phyloP scores from a whole-genome alignment of 108 stramenopile genomes.

The Skeletonema potamos region DNA sequence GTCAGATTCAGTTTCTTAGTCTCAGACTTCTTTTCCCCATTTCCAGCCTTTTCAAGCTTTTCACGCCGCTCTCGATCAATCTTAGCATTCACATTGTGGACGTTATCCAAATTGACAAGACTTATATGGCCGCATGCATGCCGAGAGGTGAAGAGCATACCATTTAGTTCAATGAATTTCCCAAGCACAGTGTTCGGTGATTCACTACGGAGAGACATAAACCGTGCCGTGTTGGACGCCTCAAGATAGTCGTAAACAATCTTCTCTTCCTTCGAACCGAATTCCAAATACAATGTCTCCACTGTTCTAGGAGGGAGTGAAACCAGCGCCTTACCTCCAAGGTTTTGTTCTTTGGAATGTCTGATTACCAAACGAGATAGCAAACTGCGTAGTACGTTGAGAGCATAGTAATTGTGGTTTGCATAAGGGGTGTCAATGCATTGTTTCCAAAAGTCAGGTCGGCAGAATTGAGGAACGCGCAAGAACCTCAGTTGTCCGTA shows the following conservation, averaged over 20 bases:
- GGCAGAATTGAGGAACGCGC: constrained; percentile 20
- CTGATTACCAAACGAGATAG: constrained; percentile 21
- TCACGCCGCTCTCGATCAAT: not conserved
- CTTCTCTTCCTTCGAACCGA: constrained; percentile 12
- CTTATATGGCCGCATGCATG: constrained; percentile 19
- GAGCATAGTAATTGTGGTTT: constrained; percentile 8
- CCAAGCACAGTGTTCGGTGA: not conserved
- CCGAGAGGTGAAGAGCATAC: not conserved
- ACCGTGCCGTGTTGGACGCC: not conserved
- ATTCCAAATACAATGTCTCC: constrained; percentile 2
- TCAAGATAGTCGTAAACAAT: constrained; percentile 12
- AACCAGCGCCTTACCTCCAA: constrained; percentile 5
- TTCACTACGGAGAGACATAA: not conserved
- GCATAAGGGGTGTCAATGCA: constrained; percentile 9
- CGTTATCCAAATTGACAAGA: constrained; percentile 11
- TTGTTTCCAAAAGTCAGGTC: constrained; percentile 15
- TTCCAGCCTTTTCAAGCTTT: not conserved
- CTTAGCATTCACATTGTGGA: constrained; percentile 3
- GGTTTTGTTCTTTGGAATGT: constrained; percentile 30
- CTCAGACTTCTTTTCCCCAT: not conserved
- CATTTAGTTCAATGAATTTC: constrained; percentile 5
- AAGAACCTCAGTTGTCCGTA: constrained; percentile 24
- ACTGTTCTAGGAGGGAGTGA: constrained; percentile 27
- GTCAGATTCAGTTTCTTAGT: not conserved
- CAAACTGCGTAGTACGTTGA: constrained; percentile 12